Percentiles rank a stretch among this genome's conserved stretches.
Conservation (phyloP, 2,329 filamentous ascomycete species). For the Aspergillus niger region DNA sequence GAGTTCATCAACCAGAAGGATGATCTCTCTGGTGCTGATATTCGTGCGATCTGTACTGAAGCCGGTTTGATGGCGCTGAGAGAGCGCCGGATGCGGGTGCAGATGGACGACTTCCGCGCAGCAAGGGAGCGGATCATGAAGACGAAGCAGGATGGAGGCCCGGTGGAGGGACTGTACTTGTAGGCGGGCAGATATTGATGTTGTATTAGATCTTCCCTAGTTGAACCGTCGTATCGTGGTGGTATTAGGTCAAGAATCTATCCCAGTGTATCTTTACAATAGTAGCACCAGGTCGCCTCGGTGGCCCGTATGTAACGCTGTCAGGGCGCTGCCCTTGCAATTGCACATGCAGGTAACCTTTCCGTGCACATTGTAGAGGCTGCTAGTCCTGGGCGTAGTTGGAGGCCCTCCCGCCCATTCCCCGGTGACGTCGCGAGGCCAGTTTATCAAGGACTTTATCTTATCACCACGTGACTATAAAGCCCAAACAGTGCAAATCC, state of each 20-base stretch:
- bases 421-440: neutral
- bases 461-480: neutral
- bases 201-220: constrained; percentile 15
- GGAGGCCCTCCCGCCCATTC: too few relatives aligned
- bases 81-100: constrained; percentile 94
- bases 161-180: constrained; percentile 91
- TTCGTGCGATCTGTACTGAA: constrained; percentile 98
- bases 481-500: constrained; percentile 25
- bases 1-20: constrained; percentile 99
- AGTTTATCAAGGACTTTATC: neutral
- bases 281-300: neutral
- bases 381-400: too few relatives aligned
- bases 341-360: neutral
- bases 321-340: neutral
- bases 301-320: neutral
- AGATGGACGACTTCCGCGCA: constrained; percentile 96
- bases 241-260: constrained; percentile 12
- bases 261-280: constrained; percentile 31
- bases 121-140: constrained; percentile 93
- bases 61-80: constrained; percentile 91
- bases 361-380: neutral
- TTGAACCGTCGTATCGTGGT: constrained; percentile 9
- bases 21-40: constrained; percentile 93
- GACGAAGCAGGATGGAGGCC: constrained; percentile 98
- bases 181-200: constrained; percentile 52